A percentile compares a stretch with the other conserved stretches of the same genome.
These are phyloP conservation scores for Mucor mucedo DNA, from an alignment of 371 early-diverging fungal genomes.

Conservation along the genomic window DNA sequence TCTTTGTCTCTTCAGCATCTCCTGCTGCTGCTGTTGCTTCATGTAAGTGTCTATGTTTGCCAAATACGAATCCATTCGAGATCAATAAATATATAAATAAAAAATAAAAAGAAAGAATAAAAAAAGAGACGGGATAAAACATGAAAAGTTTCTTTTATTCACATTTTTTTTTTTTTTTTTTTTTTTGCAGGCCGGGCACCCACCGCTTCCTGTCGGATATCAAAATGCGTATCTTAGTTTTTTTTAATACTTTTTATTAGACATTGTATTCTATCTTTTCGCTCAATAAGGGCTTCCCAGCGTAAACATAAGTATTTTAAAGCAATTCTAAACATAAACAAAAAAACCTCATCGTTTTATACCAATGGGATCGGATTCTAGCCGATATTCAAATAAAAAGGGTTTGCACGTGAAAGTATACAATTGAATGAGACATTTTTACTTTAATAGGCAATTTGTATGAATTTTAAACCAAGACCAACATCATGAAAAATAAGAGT, in stretches of 20 bases:
- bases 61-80: constrained; percentile 24
- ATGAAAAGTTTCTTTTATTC: not conserved
- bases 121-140: not conserved
- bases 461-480: not conserved
- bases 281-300: too few species aligned
- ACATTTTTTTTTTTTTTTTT: not conserved
- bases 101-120: not conserved
- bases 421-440: not conserved
- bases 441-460: not conserved
- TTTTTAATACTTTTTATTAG: not conserved
- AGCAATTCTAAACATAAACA: too few species aligned
- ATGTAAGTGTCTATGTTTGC: constrained; percentile 25
- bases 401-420: too few species aligned
- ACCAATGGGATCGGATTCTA: too few species aligned
- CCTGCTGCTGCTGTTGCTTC: constrained; percentile 17
- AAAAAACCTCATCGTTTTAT: too few species aligned
- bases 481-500: not conserved
- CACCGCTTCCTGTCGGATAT: not conserved
- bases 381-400: not conserved
- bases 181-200: constrained; percentile 3
- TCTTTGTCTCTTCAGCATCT: constrained; percentile 6
- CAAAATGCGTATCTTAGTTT: not conserved
- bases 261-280: too few species aligned
- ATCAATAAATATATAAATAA: not conserved
- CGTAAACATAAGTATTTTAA: too few species aligned